Percentiles rank a stretch among this genome's conserved stretches.
Evolutionary conservation across 2,329 filamentous ascomycete genomes (phyloP).

Genomic region (Alternaria ethzedia): DNA sequence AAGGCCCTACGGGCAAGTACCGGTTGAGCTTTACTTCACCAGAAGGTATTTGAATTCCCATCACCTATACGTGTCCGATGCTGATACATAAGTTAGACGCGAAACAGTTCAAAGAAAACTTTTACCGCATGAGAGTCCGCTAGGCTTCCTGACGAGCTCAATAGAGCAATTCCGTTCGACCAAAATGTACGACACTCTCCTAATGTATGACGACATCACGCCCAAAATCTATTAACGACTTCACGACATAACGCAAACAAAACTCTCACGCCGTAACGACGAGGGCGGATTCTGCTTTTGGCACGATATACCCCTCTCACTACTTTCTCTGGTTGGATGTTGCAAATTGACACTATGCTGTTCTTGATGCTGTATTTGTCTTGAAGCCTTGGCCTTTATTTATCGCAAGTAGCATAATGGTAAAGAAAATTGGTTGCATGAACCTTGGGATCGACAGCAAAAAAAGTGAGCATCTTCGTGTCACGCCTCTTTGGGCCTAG

Average conservation of each 20-base stretch:
- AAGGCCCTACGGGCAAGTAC: conserved; percentile 38
- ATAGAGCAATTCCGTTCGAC: not conserved
- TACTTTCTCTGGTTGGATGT: conserved; percentile 1
- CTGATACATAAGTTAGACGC: conserved; percentile 28
- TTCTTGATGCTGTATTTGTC: not conserved
- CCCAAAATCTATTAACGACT: conserved; percentile 27
- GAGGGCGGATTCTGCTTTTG: conserved; percentile 37
- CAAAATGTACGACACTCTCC: not conserved
- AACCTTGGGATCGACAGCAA: not conserved
- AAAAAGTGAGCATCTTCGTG: conserved; percentile 5
- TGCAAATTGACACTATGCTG: conserved; percentile 15
- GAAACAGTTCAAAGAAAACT: conserved; percentile 38
- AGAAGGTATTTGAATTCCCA: conserved; percentile 31
- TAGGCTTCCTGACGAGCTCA: not conserved
- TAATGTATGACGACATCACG: conserved; percentile 13
- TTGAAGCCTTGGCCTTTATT: not conserved
- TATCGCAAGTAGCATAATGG: not conserved
- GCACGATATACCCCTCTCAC: conserved; percentile 44
- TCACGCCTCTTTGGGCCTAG: conserved; percentile 9
- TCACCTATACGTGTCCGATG: not conserved
- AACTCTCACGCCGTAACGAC: conserved; percentile 25
- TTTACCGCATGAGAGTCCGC: conserved; percentile 36
- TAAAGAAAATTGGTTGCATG: not conserved
- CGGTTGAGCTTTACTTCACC: conserved; percentile 42
- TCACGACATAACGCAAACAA: conserved; percentile 23